Conservation (phyloP, 2,329 filamentous ascomycete species). For the Sphaerostilbella broomeana region DNA sequence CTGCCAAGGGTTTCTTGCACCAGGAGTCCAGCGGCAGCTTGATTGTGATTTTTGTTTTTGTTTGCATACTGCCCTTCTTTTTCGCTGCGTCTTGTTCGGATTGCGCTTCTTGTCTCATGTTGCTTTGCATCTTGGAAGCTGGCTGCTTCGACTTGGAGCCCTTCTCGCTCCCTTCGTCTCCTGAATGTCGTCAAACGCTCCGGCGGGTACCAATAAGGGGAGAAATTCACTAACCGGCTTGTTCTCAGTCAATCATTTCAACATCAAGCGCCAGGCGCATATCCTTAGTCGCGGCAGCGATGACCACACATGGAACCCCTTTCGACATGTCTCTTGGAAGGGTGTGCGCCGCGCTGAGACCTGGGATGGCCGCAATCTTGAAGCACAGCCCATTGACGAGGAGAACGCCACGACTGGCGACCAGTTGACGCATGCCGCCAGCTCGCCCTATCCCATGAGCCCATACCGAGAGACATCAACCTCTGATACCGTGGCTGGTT, state of each 20-base stretch:
- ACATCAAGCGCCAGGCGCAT: slow-evolving; percentile 39
- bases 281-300: slow-evolving; percentile 33
- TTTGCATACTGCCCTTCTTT: neutral
- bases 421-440: slow-evolving; percentile 28
- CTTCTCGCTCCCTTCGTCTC: neutral
- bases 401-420: slow-evolving; percentile 21
- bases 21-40: slow-evolving; percentile 3
- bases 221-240: slow-evolving; percentile 12
- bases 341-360: slow-evolving; percentile 25
- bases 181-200: slow-evolving; percentile 11
- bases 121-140: slow-evolving; percentile 5
- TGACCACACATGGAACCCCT: slow-evolving; percentile 38
- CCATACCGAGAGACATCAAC: slow-evolving; percentile 21
- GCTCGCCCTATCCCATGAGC: slow-evolving; percentile 26
- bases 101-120: slow-evolving; percentile 7
- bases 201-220: neutral
- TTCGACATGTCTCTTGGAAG: slow-evolving; percentile 33
- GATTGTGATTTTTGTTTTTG: no score
- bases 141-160: slow-evolving; percentile 8
- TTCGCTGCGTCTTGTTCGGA: neutral
- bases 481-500: slow-evolving; percentile 20
- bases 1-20: slow-evolving; percentile 1
- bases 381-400: slow-evolving; percentile 26
- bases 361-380: slow-evolving; percentile 29
- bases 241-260: slow-evolving; percentile 38